Evolutionary conservation across 139 green algal species (phyloP), one percentile per base, ranked within the genome.

Genomic region (Coccomyxa sp.): DNA sequence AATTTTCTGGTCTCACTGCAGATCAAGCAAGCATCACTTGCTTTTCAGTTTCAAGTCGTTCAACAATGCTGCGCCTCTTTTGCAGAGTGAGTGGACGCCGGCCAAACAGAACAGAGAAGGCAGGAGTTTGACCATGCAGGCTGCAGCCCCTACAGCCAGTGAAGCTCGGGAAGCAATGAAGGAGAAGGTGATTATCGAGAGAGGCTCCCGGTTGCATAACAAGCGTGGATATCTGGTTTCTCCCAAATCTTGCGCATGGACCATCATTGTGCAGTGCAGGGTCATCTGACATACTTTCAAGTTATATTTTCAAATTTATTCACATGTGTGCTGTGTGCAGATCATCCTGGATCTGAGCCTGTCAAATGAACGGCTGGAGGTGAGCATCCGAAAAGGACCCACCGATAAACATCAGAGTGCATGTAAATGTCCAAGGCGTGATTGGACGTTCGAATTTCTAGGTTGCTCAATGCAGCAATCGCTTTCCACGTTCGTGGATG

Each of bases 301-400:
- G n/a, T n/a, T n/a, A n/a, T n/a, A n/a, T 51, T 7, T 3, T 51
- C 7, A 51, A 51, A 51, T 51, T 51, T 11, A 51, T 3, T 51
- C 3, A 51, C 7, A 7, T 51, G 38, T 51, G 38, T n/a, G n/a
- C 16, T 68, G 63, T 28, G 18, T 71, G 63, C 63, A 86, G 83
- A 80, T 86, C 45, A 86, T 86, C 13, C 63, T 79, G n/a, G 83
- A 86, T 21, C 66, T 86, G 0, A 83, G 78, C 51, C n/a, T 83
- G 30, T 79, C 60, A 13, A 82, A 86, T 45, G 83, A 86, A 21
- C 71, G 60, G 51, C 78, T 86, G 4, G 83, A 86, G 83, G 83
- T 83, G 67, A 80, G 79, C n/a, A 7, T 51, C 38, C 38, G n/a
- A n/a, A 51, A 51, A 51, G 38, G 38, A 51, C 38, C 7, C 38